These are phyloP conservation scores for Diaporthe sp. DNA, from an alignment of 2,329 filamentous ascomycete genomes.

Conservation along the genomic window DNA sequence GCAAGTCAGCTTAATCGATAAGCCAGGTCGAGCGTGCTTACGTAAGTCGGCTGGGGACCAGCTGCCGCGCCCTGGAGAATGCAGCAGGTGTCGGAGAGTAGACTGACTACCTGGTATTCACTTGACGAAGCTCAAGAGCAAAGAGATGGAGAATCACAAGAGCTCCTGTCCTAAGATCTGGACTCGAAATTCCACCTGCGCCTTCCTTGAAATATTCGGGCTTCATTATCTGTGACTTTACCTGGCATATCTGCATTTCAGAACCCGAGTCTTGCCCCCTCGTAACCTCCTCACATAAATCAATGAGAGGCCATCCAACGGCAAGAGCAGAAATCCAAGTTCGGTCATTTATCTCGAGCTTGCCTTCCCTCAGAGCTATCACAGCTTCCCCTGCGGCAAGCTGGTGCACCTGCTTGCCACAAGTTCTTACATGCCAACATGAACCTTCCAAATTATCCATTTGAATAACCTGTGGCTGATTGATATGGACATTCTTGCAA, in stretches of 20 bases:
- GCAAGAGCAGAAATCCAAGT: background rate
- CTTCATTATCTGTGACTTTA: background rate
- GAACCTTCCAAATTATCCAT: background rate
- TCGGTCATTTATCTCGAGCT: background rate
- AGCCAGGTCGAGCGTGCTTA: background rate
- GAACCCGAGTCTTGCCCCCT: no score
- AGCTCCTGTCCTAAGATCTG: no score
- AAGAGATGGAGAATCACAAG: no score
- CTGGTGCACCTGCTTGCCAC: background rate
- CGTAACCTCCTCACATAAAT: no score
- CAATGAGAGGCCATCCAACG: background rate
- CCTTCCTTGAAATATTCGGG: background rate
- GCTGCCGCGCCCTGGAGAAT: no score
- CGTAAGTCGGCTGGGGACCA: background rate
- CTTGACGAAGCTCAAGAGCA: no score
- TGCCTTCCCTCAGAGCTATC: background rate
- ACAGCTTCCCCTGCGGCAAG: background rate
- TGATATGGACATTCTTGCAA: background rate
- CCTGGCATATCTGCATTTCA: background rate
- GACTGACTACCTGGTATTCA: no score
- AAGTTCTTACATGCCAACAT: background rate
- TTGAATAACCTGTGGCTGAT: background rate
- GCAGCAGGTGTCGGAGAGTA: no score
- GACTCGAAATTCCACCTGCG: background rate
- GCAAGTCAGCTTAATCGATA: slow-evolving; percentile 33